These are phyloP conservation scores for Apiotrichum siamense DNA, from an alignment of 1,284 basidiomycete species.

Conservation along the genomic window DNA sequence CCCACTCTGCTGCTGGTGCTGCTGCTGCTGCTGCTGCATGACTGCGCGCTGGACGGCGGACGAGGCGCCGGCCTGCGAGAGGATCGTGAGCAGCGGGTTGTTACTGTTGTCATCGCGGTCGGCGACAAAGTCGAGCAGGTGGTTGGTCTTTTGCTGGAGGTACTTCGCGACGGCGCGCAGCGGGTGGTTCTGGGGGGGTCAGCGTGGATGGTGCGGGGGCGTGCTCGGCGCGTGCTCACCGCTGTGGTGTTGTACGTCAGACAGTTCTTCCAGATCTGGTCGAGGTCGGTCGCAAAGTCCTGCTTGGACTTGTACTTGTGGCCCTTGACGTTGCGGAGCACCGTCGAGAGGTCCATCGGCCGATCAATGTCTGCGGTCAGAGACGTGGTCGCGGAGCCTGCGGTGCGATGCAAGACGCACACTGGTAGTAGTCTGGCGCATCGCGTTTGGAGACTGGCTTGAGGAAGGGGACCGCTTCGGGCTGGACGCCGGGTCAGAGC, in stretches of 20 bases:
- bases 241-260: slow-evolving; percentile 84
- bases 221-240: slow-evolving; percentile 51
- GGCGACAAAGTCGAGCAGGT: slow-evolving; percentile 76
- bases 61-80: slow-evolving; percentile 11
- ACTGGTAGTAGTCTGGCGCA: slow-evolving; percentile 81
- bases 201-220: not conserved
- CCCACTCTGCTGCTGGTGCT: slow-evolving; percentile 4
- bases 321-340: slow-evolving; percentile 85
- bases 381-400: not conserved
- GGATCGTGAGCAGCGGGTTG: slow-evolving; percentile 26
- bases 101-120: slow-evolving; percentile 68
- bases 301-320: slow-evolving; percentile 88
- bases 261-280: slow-evolving; percentile 96
- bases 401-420: slow-evolving; percentile 48
- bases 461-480: slow-evolving; percentile 79
- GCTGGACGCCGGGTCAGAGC: slow-evolving; percentile 49
- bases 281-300: slow-evolving; percentile 87
- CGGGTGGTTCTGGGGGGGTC: slow-evolving; percentile 58
- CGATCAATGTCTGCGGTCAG: slow-evolving; percentile 65
- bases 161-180: slow-evolving; percentile 70
- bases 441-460: slow-evolving; percentile 81
- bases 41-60: slow-evolving; percentile 11
- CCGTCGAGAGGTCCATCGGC: slow-evolving; percentile 91
- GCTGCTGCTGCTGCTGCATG: slow-evolving; percentile 9
- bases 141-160: slow-evolving; percentile 67